Evolutionary conservation across 306 rosid genomes (phyloP), one percentile per base, ranked within the genome.

Genomic region (Trichosanthes truncata): DNA sequence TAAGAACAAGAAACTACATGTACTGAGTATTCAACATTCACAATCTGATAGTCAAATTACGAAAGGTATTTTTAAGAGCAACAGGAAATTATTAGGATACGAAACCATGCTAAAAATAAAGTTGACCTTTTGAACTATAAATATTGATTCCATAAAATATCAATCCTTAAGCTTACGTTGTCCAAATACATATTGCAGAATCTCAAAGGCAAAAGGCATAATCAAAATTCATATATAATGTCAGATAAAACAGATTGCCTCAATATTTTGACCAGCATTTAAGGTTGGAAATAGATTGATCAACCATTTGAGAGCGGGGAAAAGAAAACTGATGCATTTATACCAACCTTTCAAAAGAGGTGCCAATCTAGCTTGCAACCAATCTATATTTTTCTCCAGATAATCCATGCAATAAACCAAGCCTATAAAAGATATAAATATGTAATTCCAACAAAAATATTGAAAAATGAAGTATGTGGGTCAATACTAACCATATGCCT

Each of bases 371-470:
- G 88, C 87, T 85, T 92, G 83, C 86, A 95, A 78, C 97, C 98
- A 95, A 82, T 95, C 97, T 62, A 95, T 84, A 79, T 95, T 95
- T 77, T 92, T 92, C 90, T 95, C 98, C 26, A 95, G 83, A 87
- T 89, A 95, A 81, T 95, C 97, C 97, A 95, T 92, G 81, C 98
- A 95, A 84, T 87, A 95, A 35, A 95, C 89, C 60, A 95, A 96
- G 83, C 97, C 97, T 95, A 86, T 55, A 76, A 73, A 60, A 82
- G 74, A 87, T 48, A 69, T 82, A n/a, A 17, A 80, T 81, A 69
- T 78, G 56, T 83, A 79, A 77, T 68, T 53, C 80, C 80, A 80
- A 17, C 56, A 33, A 25, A 13, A n/a, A 59, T 23, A 21, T 41
- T 29, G 20, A 11, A 78, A 60, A 38, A 23, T 0, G 15, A 41